A percentile compares a stretch with the other conserved stretches of the same genome.
These are phyloP conservation scores for Trichoderma orchidacearum DNA, from an alignment of 495 filamentous ascomycete genomes.

Conservation along the genomic window DNA sequence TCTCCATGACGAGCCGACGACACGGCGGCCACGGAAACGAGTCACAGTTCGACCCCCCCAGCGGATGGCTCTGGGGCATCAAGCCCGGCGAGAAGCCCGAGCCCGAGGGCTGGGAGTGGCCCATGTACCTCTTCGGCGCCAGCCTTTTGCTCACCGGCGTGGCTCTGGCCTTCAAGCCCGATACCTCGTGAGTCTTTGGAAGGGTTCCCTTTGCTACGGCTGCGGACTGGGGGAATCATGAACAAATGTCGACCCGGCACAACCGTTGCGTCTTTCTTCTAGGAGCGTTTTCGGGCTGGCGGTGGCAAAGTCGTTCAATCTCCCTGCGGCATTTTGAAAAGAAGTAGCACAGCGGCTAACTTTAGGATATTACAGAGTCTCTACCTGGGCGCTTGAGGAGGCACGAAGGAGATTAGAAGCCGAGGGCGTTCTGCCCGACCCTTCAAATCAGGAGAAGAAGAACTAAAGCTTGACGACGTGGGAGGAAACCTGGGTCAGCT, in stretches of 20 bases:
- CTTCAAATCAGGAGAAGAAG: slow-evolving; percentile 25
- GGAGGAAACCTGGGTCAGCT: background rate
- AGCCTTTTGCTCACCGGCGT: slow-evolving; percentile 59
- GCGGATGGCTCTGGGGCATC: slow-evolving; percentile 81
- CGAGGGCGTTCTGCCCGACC: slow-evolving; percentile 84
- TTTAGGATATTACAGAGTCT: slow-evolving; percentile 55
- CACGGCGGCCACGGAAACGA: slow-evolving; percentile 39
- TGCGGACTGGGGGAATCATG: background rate
- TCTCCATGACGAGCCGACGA: slow-evolving; percentile 21
- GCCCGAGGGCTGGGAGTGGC: slow-evolving; percentile 90
- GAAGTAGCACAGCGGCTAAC: slow-evolving; percentile 5
- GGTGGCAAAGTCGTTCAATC: background rate
- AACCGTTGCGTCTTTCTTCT: background rate
- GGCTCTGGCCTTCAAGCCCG: slow-evolving; percentile 92
- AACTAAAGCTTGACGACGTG: slow-evolving; percentile 4
- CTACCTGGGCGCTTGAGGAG: slow-evolving; percentile 98
- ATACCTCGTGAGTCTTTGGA: slow-evolving; percentile 75
- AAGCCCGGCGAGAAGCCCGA: slow-evolving; percentile 87
- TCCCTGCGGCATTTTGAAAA: background rate
- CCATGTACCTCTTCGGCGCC: slow-evolving; percentile 87
- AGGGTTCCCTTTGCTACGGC: background rate
- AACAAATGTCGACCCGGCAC: background rate
- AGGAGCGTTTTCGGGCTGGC: background rate
- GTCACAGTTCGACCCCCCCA: slow-evolving; percentile 77
- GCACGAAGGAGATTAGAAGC: slow-evolving; percentile 83